Evolutionary conservation across 352 stramenopile species (phyloP), one percentile per base, ranked within the genome.

Genomic region (Pythium pectinolyticum): DNA sequence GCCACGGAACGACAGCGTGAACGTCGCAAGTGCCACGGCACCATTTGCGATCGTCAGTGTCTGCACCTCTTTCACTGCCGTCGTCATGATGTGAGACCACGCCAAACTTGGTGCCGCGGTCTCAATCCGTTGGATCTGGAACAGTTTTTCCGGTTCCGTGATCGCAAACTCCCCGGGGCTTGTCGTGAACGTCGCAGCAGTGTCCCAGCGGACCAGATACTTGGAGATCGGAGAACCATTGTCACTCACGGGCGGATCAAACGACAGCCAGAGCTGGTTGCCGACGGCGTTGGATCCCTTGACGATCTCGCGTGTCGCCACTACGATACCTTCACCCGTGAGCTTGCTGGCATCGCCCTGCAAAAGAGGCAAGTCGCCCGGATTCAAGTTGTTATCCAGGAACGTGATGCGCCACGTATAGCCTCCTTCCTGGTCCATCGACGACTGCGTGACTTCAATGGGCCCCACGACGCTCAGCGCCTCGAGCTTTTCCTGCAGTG

Each of bases 261-360:
- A 94, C 1, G 81, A 94, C 2, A 94, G 54, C 82, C 82, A 92
- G 11, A 94, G 68, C 59, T 88, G 81, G 34, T 89, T 70, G 0
- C 82, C 84, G 0, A 89, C 79, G 3, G 82, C 82, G 28, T 87
- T 88, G 0, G 84, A 90, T 3, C 85, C 85, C 50, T 90, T 91
- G 0, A 47, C 56, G 1, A 90, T n/a, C 48, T 91, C 82, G 6
- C 67, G 64, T 11, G 70, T 80, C 34, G 73, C 75, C 1, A 74
- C 74, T 0, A 90, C 66, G 17, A 77, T 66, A 0, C 77, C 76
- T 14, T 75, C 63, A 17, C 82, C 84, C 0, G 66, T 77, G 0
- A 93, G 41, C 5, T 27, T 17, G 12, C 54, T 72, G 0, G 55
- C 45, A 40, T 84, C 82, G 19, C 65, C 66, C 41, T 66, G 58